Base-by-base conservation (phyloP, 2,329 filamentous ascomycete species). In the Aspergillus pseudotamarii region DNA sequence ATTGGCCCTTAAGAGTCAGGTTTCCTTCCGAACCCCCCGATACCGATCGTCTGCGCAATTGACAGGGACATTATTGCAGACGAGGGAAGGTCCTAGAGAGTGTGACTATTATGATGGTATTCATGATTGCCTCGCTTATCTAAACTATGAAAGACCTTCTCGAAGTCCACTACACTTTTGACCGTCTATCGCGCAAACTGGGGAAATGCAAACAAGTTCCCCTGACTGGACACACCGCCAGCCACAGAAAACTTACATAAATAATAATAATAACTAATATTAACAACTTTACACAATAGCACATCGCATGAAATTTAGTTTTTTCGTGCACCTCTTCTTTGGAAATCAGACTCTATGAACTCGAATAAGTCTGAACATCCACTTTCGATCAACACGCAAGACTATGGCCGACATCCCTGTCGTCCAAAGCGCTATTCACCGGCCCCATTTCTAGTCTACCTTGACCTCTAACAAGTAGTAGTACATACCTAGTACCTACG, bases 151-250 rank as follows among this genome's bases (percentile, higher is more conserved):
- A 14, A 48, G 45, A 53, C 28, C 23, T 41, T 34, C 23, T 50
- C 19, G 26, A 26, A 30, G 5, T 34, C 46, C n/a, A 6, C 5
- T 43, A 8, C 50, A 61, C 41, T 53, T 57, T 61, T 48, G 41
- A 36, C 51, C 59, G 59, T 61, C 59, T 61, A 61, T 61, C 54
- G 59, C 59, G 59, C 59, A 53, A 61, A 26, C 12, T 32, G 41
- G 19, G 19, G 28, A 61, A 57, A 60, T 12, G 23, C 11, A 9
- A 34, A 34, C 43, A 34, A 34, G 43, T 46, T 46, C 10, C 19
- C 38, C 16, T 41, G 14, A 23, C n/a, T 16, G 43, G 43, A 46
- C 19, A 1, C 41, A 43, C 41, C 19, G 10, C 43, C 21, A 46
- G n/a, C 9, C 12, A 6, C 23, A 23, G 14, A 14, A 46, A 23